Evolutionary conservation across 1,284 basidiomycete species (phyloP), one percentile per base, ranked within the genome.

Genomic region (Blastosporella zonata): DNA sequence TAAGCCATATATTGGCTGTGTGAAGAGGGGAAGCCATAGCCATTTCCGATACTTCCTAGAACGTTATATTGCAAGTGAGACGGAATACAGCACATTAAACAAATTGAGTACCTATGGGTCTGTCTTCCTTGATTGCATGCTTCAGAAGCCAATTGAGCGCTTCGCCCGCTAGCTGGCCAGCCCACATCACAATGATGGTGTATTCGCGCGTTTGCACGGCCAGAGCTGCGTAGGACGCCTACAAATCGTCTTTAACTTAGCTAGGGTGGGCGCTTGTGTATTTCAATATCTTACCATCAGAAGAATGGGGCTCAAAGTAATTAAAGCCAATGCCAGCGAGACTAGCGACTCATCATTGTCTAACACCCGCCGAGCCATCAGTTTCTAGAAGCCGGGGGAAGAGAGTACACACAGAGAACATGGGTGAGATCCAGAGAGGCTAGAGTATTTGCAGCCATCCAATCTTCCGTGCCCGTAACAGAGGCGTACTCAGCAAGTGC

Each of bases 1-100:
- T 90, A 93, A 3, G 84, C 91, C 84, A 93, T 88, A 65, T 87
- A 93, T 66, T 93, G 90, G 61, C 87, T 88, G 61, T 93, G 90
- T 9, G 88, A 91, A 0, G 90, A 92, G 0, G 90, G 90, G 62
- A 93, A 93, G 9, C 90, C 90, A 60, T 91, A 93, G 6, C 91
- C 90, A 47, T 77, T 78, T 9, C 85, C 86, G 28, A 84, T 67
- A 43, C 74, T 74, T 43, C 74, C 84, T 83, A 59, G 13, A 28
- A 10, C 28, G 6, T 17, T 17, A 2, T 17, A 2, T 31, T 42
- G 47, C 8, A 50, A 25, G 3, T 21, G 21, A 31, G 17, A 15
- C 6, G 13, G 15, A 5, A 28, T 6, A 5, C 21, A 12, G 2
- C 4, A 22, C n/a, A 21, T 40, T 28, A 27, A 34, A 21, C n/a